Base-by-base conservation (phyloP, 352 stramenopile genomes). In the Phytopythium vexans region DNA sequence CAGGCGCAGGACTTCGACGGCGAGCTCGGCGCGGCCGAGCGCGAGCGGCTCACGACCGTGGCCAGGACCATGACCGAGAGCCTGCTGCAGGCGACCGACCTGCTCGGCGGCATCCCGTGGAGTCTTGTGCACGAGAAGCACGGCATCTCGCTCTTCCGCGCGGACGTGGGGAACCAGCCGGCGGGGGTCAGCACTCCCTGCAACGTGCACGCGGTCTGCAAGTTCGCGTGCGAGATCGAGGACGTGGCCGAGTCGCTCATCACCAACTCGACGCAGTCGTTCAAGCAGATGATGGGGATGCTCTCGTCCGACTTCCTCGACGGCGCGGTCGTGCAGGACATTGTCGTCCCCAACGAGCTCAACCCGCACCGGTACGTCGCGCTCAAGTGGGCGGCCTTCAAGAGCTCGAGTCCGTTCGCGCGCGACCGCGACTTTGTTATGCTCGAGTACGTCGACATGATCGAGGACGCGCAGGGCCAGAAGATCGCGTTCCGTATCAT, bases 391-490 rank as follows among this genome's bases (percentile, higher is more conserved):
- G 82, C 77, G 2, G 82, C 80, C 5, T 94, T 92, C 62, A 92
- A 92, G 69, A 90, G 80, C 73, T 88, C 77, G 6, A 82, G 77
- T 16, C 74, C 77, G 38, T 91, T 90, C 63, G 73, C 70, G 14
- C 88, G 88, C 51, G 84, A 92, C 62, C 77, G 81, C 15, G 84
- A 94, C 55, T 76, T 92, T 36, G 67, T 89, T 45, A 88, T 94
- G 57, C 70, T 94, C 21, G 84, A 94, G 72, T 94, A 94, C 56
- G 79, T 94, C 40, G 84, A 92, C 63, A 83, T 94, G 80, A 88
- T 94, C 57, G 84, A 94, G 64, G 82, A 94, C 56, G 77, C 80
- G 12, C 77, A 92, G 56, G 84, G 84, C 21, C 76, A 91, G 57
- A 90, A 90, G 68, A 87, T 83, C 40, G 77, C 82, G 14, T 90